Evolutionary conservation across 2,329 filamentous ascomycete genomes (phyloP), one percentile per base, ranked within the genome.

Genomic region (Moelleriella libera): DNA sequence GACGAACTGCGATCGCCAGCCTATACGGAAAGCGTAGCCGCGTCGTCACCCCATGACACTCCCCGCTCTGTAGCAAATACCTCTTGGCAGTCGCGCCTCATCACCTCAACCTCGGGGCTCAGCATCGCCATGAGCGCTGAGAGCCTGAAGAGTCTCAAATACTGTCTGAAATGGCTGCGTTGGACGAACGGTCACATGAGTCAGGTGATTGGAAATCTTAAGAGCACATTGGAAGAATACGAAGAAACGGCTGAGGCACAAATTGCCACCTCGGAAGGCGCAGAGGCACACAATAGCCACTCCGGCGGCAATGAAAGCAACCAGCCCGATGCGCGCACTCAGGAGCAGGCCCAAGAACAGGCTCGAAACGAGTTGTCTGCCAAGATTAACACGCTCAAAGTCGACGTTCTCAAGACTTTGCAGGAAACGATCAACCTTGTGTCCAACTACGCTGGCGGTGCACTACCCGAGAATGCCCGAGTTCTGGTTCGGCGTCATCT

Each of bases 81-180:
- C 21, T 60, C 72, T 58, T 94, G 88, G 88, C 86, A 85, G 51
- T 86, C 85, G 9, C 81, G 88, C 11, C 70, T 96, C 14, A 85
- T 95, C 54, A 85, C 94, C 61, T 89, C 87, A 5, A 96, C 90
- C 0, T 94, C 88, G 1, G 90, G 88, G 0, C 74, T 97, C 1
- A 88, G 88, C 52, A 83, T 94, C 12, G 88, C 92, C 1, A 88
- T 98, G 75, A 94, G 85, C 57, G 84, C 94, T 14, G 84, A 92
- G 58, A 94, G 87, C 28, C 68, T 96, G 7, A 78, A 82, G 46
- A 92, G 84, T 51, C 69, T 98, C 41, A 88, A 86, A 56, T 90
- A 88, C 57, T 96, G 89, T 53, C 69, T 97, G 2, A 75, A 76
- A 29, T 85, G 88, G 74, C 70, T 97, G 44, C 77, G 82, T 30